Evolutionary conservation across 495 filamentous ascomycete species (phyloP).

Genomic region (Pyrenula aspistea): DNA sequence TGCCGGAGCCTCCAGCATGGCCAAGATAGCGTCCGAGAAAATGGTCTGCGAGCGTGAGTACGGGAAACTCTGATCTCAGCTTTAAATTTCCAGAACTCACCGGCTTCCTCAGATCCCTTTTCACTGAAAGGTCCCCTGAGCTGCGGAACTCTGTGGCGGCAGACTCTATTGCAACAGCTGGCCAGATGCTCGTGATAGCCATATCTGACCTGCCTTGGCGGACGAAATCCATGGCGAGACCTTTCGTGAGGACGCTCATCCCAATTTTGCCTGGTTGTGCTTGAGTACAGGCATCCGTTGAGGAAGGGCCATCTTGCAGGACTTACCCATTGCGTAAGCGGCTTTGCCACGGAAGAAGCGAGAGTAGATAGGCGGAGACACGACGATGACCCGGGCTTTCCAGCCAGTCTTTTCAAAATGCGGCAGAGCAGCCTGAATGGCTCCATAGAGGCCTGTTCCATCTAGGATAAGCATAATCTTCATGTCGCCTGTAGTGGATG

Average conservation of each 20-base stretch:
- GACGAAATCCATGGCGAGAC: constrained; percentile 72
- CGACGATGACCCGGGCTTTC: constrained; percentile 61
- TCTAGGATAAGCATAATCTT: neutral
- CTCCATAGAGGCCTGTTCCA: constrained; percentile 26
- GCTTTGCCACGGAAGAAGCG: constrained; percentile 81
- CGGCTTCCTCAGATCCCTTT: constrained; percentile 51
- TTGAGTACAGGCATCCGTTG: neutral
- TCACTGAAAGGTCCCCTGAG: constrained; percentile 27
- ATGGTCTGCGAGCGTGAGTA: constrained; percentile 32
- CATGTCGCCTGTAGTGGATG: neutral
- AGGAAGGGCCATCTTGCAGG: neutral
- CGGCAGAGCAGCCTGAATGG: constrained; percentile 54
- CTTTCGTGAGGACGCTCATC: constrained; percentile 74
- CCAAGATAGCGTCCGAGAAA: constrained; percentile 70
- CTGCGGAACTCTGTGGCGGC: constrained; percentile 50
- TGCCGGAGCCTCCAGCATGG: constrained; percentile 53
- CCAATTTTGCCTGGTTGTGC: constrained; percentile 46
- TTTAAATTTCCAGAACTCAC: constrained; percentile 13
- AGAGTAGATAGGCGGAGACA: constrained; percentile 75
- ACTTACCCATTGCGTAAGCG: constrained; percentile 65
- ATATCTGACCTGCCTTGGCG: constrained; percentile 51
- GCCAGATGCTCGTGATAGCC: constrained; percentile 78
- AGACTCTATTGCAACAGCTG: constrained; percentile 59
- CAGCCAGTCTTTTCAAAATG: constrained; percentile 39
- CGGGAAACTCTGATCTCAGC: neutral